Evolutionary conservation across 208 protist genomes (phyloP).

Genomic region (Vickermania spadyakhi): DNA sequence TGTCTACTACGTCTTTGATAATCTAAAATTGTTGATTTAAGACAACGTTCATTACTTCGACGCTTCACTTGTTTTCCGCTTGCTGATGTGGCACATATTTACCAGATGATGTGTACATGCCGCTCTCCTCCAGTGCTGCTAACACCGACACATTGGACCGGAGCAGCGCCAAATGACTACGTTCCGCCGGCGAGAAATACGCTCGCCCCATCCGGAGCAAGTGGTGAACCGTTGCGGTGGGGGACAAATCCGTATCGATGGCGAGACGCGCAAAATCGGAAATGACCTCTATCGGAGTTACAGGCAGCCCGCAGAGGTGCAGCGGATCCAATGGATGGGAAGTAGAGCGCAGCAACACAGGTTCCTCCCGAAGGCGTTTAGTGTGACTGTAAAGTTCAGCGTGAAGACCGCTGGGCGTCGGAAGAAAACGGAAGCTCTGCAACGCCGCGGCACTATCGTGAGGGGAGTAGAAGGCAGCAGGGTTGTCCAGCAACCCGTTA

Average conservation of each 20-base stretch:
- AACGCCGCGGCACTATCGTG: not conserved
- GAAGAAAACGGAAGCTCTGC: constrained; percentile 7
- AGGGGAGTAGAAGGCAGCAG: constrained; percentile 47
- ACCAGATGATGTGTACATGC: constrained; percentile 11
- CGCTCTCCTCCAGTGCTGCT: constrained; percentile 31
- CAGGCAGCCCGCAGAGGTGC: constrained; percentile 11
- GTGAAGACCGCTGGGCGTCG: not conserved
- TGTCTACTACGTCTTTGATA: too few species aligned
- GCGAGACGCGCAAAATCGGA: constrained; percentile 70
- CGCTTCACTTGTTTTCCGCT: too few species aligned
- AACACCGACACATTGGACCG: constrained; percentile 48
- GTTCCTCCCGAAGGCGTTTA: not conserved
- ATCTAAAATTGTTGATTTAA: too few species aligned
- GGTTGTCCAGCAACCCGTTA: constrained; percentile 77
- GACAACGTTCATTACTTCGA: too few species aligned
- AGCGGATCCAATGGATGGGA: not conserved
- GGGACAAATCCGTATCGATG: constrained; percentile 33
- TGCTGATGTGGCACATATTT: too few species aligned
- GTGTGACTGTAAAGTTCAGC: not conserved
- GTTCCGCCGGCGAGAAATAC: constrained; percentile 61
- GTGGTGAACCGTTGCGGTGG: constrained; percentile 57
- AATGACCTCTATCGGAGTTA: constrained; percentile 59
- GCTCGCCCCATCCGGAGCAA: constrained; percentile 59
- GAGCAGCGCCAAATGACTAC: constrained; percentile 47
- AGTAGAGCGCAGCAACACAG: not conserved